phyloP scores from a whole-genome alignment of 2,329 filamentous ascomycete species.

The Setomelanomma holmii region DNA sequence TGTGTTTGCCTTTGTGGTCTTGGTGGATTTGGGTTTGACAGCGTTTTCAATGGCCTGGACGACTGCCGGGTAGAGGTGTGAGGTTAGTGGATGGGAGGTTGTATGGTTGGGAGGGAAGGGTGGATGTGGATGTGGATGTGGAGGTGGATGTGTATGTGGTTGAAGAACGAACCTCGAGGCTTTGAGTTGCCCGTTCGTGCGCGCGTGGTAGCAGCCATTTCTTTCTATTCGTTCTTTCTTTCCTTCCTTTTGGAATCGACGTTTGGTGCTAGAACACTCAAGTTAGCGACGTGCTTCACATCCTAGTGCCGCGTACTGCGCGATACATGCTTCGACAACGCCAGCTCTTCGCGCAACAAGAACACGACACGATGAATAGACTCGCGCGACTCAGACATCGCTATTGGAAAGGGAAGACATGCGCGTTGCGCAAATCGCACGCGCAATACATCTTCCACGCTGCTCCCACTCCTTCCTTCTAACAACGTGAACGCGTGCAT shows the following conservation, averaged over 20 bases:
- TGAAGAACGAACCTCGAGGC: no score
- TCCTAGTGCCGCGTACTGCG: no score
- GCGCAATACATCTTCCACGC: no score
- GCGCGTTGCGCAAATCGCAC: no score
- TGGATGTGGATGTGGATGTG: slow-evolving; percentile 34
- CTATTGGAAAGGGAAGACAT: no score
- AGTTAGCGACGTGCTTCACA: no score
- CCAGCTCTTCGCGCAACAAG: no score
- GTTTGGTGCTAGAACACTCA: neutral
- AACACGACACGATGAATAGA: no score
- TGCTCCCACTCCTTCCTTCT: neutral
- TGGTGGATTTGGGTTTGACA: slow-evolving; percentile 48
- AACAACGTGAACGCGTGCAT: neutral
- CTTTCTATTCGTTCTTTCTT: neutral
- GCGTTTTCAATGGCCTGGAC: slow-evolving; percentile 59
- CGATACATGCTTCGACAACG: no score
- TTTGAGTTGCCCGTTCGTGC: slow-evolving; percentile 45
- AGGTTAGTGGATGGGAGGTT: neutral
- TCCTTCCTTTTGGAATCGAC: neutral
- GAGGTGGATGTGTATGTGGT: no score
- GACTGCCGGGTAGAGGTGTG: slow-evolving; percentile 52
- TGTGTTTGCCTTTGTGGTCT: slow-evolving; percentile 50
- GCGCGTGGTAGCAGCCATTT: slow-evolving; percentile 37
- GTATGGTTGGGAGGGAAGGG: slow-evolving; percentile 22
- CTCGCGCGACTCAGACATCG: no score